These are phyloP conservation scores for Biscutella laevigata DNA, from an alignment of 441 rosid species.

Conservation along the genomic window DNA sequence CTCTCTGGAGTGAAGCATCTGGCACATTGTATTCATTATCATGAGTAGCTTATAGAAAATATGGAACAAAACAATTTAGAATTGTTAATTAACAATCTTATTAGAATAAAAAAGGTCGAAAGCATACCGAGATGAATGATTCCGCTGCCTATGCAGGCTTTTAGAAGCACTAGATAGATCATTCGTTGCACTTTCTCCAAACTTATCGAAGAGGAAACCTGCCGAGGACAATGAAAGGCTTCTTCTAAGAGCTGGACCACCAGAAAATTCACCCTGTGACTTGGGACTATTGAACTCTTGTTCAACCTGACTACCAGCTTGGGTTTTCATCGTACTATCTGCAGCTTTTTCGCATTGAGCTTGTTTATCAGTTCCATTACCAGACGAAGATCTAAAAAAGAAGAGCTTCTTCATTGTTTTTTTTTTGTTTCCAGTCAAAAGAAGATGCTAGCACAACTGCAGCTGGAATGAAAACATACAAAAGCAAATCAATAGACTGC, in stretches of 20 bases:
- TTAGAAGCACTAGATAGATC: slow-evolving; percentile 31
- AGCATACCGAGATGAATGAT: slow-evolving; percentile 50
- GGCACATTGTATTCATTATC: neutral
- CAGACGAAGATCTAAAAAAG: slow-evolving; percentile 59
- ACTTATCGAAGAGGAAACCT: slow-evolving; percentile 46
- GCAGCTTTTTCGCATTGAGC: slow-evolving; percentile 33
- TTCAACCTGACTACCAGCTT: slow-evolving; percentile 30
- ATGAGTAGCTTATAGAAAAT: neutral
- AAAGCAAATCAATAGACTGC: slow-evolving; percentile 5
- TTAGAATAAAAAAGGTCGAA: slow-evolving; percentile 14
- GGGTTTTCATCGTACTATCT: slow-evolving; percentile 30
- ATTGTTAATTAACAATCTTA: neutral
- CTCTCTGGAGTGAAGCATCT: slow-evolving; percentile 44
- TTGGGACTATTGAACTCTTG: slow-evolving; percentile 35
- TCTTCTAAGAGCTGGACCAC: slow-evolving; percentile 59
- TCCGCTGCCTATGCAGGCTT: slow-evolving; percentile 27
- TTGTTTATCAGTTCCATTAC: slow-evolving; percentile 44
- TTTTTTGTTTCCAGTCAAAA: slow-evolving; percentile 25
- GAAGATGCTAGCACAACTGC: slow-evolving; percentile 21
- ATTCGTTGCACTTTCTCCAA: slow-evolving; percentile 30
- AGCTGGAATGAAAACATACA: slow-evolving; percentile 31
- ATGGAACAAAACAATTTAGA: neutral
- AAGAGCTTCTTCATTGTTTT: slow-evolving; percentile 90
- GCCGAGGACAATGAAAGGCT: slow-evolving; percentile 76
- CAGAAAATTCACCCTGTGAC: slow-evolving; percentile 42